These are phyloP conservation scores for Flaveria sonorensis DNA, from an alignment of 129 eudicot genomes.

Conservation along the genomic window DNA sequence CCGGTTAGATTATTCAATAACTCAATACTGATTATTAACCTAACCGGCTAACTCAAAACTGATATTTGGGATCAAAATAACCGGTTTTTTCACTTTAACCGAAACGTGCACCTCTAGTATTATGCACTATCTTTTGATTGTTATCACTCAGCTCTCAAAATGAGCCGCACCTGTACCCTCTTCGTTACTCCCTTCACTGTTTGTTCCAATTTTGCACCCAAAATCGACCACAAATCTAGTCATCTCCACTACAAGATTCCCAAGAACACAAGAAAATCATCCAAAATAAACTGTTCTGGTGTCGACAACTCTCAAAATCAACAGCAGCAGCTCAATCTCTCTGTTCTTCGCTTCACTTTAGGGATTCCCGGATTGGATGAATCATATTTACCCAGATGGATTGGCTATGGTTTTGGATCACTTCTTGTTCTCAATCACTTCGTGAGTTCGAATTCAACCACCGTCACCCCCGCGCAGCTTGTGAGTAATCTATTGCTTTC, in stretches of 20 bases:
- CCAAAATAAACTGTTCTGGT: conserved; percentile 42
- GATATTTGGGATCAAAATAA: too few species aligned
- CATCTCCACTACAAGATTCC: background rate
- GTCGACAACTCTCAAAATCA: conserved; percentile 39
- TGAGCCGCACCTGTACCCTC: conserved; percentile 29
- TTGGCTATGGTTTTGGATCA: conserved; percentile 76
- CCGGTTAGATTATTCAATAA: too few species aligned
- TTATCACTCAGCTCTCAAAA: background rate
- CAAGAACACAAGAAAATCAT: conserved; percentile 13
- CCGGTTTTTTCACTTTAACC: too few species aligned
- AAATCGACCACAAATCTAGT: background rate
- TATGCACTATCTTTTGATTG: background rate
- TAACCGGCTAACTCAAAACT: too few species aligned
- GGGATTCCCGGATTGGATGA: conserved; percentile 93
- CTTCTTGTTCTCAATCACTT: conserved; percentile 71
- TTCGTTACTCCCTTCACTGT: conserved; percentile 20
- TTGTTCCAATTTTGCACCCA: conserved; percentile 24
- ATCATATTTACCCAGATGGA: conserved; percentile 91
- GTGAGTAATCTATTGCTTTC: conserved; percentile 39
- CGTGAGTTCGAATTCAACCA: conserved; percentile 54
- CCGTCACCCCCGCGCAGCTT: conserved; percentile 67
- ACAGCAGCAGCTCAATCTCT: conserved; percentile 80
- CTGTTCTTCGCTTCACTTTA: conserved; percentile 89
- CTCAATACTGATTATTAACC: too few species aligned
- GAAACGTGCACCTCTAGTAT: background rate